Evolutionary conservation across 106 monocot genomes (phyloP), one percentile per base, ranked within the genome.

Genomic region (Posidonia australis): DNA sequence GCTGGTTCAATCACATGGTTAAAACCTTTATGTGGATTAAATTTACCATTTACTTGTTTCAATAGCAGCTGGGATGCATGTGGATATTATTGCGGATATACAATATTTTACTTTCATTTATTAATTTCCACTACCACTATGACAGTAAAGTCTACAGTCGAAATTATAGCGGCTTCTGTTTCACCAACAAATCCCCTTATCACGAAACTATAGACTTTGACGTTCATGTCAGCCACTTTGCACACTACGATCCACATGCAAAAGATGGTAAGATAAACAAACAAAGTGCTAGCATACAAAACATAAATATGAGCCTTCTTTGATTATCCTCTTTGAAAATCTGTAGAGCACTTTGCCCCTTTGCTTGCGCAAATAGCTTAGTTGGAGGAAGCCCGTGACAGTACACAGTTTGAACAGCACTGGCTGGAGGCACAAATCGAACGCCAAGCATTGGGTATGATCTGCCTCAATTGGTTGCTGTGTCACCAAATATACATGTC

Each of bases 191-290:
- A 47, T 89, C 94, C 12, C 94, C 94, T 13, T 90, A 96, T 48
- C 94, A 86, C 82, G 89, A 86, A 77, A 96, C 89, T n/a, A 67
- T 96, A 31, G 84, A 96, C 61, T 96, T 96, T 70, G 90, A 96
- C 76, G 84, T 96, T 11, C 84, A 86, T 51, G 44, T 84, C 23
- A 79, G 70, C 25, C 94, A 90, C 53, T 96, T 87, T 72, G 31
- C 82, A 32, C 80, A 86, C 61, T 75, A 66, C 29, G 86, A 86
- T 9, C 70, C 90, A 51, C 94, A 89, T 79, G 94, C 86, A 22
- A 96, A 86, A 78, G 89, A 96, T 73, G 94, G 94, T 96, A 74
- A 84, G 70, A 17, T 10, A 3, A 9, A 1, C 28, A 3, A 0
- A 6, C 57, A 53, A 18, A 22, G 44, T 46, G 2, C 19, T 41